phyloP scores from a whole-genome alignment of 73 alveolate species.

The Paramecium tetraurelia region DNA sequence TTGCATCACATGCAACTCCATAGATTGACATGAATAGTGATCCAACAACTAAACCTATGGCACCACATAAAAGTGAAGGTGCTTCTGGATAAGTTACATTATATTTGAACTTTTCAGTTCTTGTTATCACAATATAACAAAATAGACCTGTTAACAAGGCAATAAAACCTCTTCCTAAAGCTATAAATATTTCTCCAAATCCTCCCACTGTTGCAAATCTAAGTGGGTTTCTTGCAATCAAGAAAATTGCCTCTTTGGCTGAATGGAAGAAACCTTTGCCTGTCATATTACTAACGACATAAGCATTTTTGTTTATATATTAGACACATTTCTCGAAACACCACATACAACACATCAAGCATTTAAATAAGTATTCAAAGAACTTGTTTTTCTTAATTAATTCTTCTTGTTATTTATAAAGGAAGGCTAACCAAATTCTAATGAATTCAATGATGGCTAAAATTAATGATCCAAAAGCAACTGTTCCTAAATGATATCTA shows the following conservation, averaged over 20 bases:
- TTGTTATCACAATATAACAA: conserved; percentile 82
- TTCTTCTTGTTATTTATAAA: conserved; percentile 64
- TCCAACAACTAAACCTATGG: conserved; percentile 83
- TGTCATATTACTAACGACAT: conserved; percentile 88
- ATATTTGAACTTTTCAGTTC: conserved; percentile 75
- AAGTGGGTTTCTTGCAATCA: conserved; percentile 86
- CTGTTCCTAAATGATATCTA: conserved; percentile 94
- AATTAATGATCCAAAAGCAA: conserved; percentile 94
- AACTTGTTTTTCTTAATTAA: conserved; percentile 69
- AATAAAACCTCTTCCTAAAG: conserved; percentile 87
- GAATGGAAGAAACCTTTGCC: conserved; percentile 87
- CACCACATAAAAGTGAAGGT: conserved; percentile 79
- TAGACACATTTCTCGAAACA: conserved; percentile 88
- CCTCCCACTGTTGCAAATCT: conserved; percentile 82
- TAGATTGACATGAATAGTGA: conserved; percentile 85
- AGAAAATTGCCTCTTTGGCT: conserved; percentile 92
- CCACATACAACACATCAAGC: conserved; percentile 82
- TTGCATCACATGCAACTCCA: conserved; percentile 91
- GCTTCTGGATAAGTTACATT: conserved; percentile 84
- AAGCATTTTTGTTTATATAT: conserved; percentile 94
- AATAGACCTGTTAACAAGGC: conserved; percentile 74
- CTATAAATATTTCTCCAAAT: conserved; percentile 84
- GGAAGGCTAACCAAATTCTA: conserved; percentile 79
- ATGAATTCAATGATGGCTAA: conserved; percentile 90
- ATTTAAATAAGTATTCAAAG: conserved; percentile 76